Evolutionary conservation across 2,329 filamentous ascomycete species (phyloP), one percentile per base, ranked within the genome.

Genomic region (Aspergillus luchuensis): DNA sequence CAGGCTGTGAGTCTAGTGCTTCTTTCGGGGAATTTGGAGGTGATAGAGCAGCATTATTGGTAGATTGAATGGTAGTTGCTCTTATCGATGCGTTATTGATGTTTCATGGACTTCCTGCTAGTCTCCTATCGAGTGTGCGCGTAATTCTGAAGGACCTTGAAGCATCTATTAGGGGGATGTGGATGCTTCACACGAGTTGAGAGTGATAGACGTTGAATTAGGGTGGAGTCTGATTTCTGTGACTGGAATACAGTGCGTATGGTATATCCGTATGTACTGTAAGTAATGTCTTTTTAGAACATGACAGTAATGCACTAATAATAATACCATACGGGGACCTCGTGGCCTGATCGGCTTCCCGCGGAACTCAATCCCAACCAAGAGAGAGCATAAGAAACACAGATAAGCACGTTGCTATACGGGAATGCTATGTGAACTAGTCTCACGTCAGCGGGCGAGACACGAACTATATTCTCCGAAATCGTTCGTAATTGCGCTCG

Each of bases 1-100:
- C 19, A 73, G 80, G 54, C 69, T 82, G 21, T 50, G 28, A 50
- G 33, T 2, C 19, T 30, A 10, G 28, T 30, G 10, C 8, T 30
- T 45, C 23, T 10, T 4, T 17, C 25, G 25, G 47, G 17, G 28
- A 1, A 1, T 15, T 5, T 43, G 39, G n/a, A 19, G 8, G 5
- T 6, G 3, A n/a, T n/a, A 21, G 41, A 45, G 41, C 19, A 21
- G 41, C 2, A 19, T 23, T 4, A 13, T 23, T 45, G 41, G n/a
- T 43, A 30, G 6, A 17, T 3, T 49, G 45, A 23, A 17, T 49
- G 21, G 6, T 23, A 25, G 28, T 2, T 49, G 11, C 8, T 30
- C 7, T 17, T 2, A 17, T 28, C 15, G 2, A 21, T 45, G 41
- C 17, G 3, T 45, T 2, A 11, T 4, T 45, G 19, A 13, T 4